A percentile compares a stretch with the other conserved stretches of the same genome.
Conservation (phyloP, 192 early-diverging fungal genomes). For the Mycoemilia scoparia region DNA sequence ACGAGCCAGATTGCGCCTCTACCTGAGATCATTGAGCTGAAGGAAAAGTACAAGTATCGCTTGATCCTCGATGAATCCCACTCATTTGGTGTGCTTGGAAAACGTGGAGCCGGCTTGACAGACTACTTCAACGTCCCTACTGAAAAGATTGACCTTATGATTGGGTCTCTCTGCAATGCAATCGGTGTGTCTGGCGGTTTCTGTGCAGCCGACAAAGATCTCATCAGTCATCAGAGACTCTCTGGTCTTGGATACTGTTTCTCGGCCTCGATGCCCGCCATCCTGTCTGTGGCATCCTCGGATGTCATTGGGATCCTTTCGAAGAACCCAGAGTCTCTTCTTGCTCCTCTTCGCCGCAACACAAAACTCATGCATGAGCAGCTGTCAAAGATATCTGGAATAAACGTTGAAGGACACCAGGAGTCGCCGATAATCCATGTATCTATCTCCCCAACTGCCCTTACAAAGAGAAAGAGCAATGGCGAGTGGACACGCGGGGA, state of each 20-base stretch:
- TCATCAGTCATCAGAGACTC: slow-evolving; percentile 81
- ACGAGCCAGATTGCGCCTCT: slow-evolving; percentile 74
- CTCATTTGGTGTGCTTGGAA: slow-evolving; percentile 76
- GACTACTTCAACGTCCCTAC: slow-evolving; percentile 61
- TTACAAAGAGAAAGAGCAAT: slow-evolving; percentile 51
- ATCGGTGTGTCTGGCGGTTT: slow-evolving; percentile 80
- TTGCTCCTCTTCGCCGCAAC: slow-evolving; percentile 46
- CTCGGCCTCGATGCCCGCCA: slow-evolving; percentile 86
- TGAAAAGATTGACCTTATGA: slow-evolving; percentile 71
- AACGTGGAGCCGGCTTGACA: slow-evolving; percentile 71
- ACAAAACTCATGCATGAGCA: slow-evolving; percentile 35
- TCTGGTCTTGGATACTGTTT: slow-evolving; percentile 81
- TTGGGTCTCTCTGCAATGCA: slow-evolving; percentile 63
- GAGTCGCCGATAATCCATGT: slow-evolving; percentile 64
- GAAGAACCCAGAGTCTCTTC: slow-evolving; percentile 8
- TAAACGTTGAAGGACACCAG: slow-evolving; percentile 28
- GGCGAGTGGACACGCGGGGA: slow-evolving; percentile 26
- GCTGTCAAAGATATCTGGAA: slow-evolving; percentile 28
- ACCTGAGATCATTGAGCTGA: slow-evolving; percentile 65
- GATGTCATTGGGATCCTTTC: slow-evolving; percentile 47
- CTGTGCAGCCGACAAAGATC: slow-evolving; percentile 68
- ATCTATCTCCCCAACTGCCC: slow-evolving; percentile 31
- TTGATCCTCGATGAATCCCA: slow-evolving; percentile 84
- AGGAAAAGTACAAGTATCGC: slow-evolving; percentile 90
- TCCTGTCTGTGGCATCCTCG: slow-evolving; percentile 71